A percentile compares a stretch with the other conserved stretches of the same genome.
Conservation (phyloP, 805 yeast species). For the Huiozyma sinensis region DNA sequence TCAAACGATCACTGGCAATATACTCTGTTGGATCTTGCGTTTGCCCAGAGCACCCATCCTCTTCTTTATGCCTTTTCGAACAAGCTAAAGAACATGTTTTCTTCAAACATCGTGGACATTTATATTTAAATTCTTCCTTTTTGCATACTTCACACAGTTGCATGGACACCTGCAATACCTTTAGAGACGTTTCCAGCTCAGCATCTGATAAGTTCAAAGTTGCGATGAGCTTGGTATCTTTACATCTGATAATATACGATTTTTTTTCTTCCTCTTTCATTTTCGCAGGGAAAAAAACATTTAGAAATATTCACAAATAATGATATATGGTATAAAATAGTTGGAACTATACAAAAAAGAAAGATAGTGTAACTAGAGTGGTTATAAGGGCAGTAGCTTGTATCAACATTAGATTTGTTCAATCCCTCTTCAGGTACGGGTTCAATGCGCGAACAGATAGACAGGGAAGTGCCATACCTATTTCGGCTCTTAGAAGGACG, state of each 20-base stretch:
- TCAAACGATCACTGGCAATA: slow-evolving; percentile 38
- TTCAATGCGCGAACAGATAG: slow-evolving; percentile 83
- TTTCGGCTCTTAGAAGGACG: slow-evolving; percentile 75
- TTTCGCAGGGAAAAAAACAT: no score
- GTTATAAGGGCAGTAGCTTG: neutral
- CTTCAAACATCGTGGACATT: slow-evolving; percentile 67
- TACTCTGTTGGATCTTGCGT: slow-evolving; percentile 48
- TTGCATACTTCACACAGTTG: slow-evolving; percentile 37
- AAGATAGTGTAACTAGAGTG: neutral
- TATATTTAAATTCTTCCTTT: slow-evolving; percentile 42
- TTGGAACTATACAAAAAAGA: neutral
- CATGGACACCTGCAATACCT: neutral
- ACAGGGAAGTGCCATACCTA: slow-evolving; percentile 94
- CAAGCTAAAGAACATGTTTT: slow-evolving; percentile 65
- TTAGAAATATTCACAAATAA: neutral
- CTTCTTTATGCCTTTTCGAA: slow-evolving; percentile 57
- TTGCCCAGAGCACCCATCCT: slow-evolving; percentile 53
- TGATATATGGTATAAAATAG: neutral
- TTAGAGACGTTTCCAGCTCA: no score
- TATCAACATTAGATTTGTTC: neutral
- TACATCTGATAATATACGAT: no score
- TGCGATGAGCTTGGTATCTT: no score
- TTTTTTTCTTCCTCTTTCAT: no score
- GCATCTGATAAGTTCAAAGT: no score
- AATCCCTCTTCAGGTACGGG: slow-evolving; percentile 46